phyloP scores from a whole-genome alignment of 2,329 filamentous ascomycete genomes.

The Ampelomyces quisqualis region DNA sequence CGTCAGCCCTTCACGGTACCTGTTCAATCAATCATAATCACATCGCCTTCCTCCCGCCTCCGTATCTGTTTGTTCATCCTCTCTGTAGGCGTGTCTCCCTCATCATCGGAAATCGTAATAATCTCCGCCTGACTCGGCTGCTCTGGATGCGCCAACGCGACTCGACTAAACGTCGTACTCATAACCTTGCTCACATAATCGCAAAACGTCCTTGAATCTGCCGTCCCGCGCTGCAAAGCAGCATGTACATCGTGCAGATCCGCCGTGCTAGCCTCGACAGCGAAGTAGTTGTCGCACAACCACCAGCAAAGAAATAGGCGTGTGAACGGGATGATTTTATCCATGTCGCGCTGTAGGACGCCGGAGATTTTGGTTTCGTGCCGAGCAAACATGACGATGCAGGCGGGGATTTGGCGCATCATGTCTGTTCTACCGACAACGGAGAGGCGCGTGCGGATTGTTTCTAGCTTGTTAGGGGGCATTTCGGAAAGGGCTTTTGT shows the following conservation, averaged over 20 bases:
- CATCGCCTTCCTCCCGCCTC: too few species aligned
- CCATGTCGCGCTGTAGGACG: constrained; percentile 25
- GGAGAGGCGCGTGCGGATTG: constrained; percentile 22
- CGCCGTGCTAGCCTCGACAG: constrained; percentile 5
- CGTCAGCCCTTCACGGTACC: too few species aligned
- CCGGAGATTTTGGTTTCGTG: constrained; percentile 27
- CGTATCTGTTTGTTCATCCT: too few species aligned
- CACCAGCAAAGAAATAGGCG: constrained; percentile 42
- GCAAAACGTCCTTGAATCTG: constrained; percentile 24
- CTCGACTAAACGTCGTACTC: constrained; percentile 26
- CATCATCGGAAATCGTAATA: constrained; percentile 34
- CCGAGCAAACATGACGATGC: constrained; percentile 24
- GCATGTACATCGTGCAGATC: constrained; percentile 20
- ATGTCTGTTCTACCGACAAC: constrained; percentile 21
- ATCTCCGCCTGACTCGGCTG: constrained; percentile 30
- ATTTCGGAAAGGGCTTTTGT: constrained; percentile 47
- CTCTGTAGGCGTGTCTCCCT: too few species aligned
- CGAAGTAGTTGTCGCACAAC: constrained; percentile 26
- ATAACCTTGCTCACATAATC: constrained; percentile 29
- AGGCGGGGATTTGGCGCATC: constrained; percentile 26
- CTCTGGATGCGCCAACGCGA: constrained; percentile 21
- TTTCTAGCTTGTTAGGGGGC: constrained; percentile 18
- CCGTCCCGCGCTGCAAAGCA: constrained; percentile 11
- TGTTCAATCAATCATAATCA: too few species aligned
- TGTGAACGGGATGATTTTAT: constrained; percentile 27